phyloP scores from a whole-genome alignment of 805 yeast genomes.

The Debaryomyces prosopidis region DNA sequence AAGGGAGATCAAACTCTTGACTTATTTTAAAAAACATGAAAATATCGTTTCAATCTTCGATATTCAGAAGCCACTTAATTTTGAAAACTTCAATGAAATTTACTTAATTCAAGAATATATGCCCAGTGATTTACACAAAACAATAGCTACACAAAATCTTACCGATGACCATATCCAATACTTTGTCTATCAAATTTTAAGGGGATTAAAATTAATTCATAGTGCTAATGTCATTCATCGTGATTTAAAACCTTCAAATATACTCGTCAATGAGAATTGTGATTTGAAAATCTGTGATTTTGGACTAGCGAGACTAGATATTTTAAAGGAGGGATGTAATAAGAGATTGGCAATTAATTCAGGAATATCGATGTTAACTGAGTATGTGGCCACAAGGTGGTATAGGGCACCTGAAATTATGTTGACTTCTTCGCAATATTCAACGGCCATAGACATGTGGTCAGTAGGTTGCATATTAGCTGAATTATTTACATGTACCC shows the following conservation, averaged over 20 bases:
- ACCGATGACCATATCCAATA: conserved; percentile 71
- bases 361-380: conserved; percentile 56
- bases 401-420: conserved; percentile 83
- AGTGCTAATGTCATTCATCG: conserved; percentile 73
- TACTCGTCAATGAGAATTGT: conserved; percentile 67
- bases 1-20: conserved; percentile 66
- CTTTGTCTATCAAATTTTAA: conserved; percentile 65
- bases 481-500: conserved; percentile 61
- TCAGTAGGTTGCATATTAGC: conserved; percentile 78
- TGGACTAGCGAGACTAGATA: conserved; percentile 62
- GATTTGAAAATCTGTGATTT: conserved; percentile 79
- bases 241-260: conserved; percentile 74
- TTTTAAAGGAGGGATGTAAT: conserved; percentile 10
- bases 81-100: conserved; percentile 66
- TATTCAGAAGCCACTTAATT: conserved; percentile 61
- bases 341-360: conserved; percentile 11
- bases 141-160: conserved; percentile 55
- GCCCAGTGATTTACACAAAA: conserved; percentile 72
- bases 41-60: conserved; percentile 69
- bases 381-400: conserved; percentile 85
- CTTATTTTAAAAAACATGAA: conserved; percentile 64
- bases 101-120: conserved; percentile 75
- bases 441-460: conserved; percentile 80
- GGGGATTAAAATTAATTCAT: conserved; percentile 72
- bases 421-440: conserved; percentile 70